Conservation (phyloP, 768 basidiomycete genomes). For the Podaxis carcinomalis region DNA sequence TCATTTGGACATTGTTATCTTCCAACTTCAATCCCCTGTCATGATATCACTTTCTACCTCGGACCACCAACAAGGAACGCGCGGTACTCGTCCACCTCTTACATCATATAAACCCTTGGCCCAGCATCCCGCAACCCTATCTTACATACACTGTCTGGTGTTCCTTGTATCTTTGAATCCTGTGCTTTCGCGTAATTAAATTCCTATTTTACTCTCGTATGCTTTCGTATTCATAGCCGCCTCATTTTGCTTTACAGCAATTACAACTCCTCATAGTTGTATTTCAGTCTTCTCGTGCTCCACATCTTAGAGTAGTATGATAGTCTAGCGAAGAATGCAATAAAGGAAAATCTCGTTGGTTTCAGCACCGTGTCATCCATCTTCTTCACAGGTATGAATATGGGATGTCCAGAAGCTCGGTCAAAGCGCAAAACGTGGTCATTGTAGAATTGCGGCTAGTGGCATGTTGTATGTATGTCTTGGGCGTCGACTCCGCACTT, state of each 20-base stretch:
- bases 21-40: neutral
- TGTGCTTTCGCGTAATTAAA: neutral
- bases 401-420: neutral
- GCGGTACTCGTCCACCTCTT: neutral
- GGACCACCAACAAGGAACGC: neutral
- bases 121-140: neutral
- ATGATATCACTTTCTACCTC: neutral
- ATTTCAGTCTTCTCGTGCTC: neutral
- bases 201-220: neutral
- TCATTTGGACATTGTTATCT: neutral
- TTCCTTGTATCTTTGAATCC: neutral
- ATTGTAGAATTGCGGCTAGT: no score
- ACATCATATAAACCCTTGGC: neutral
- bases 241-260: neutral
- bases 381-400: neutral
- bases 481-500: neutral
- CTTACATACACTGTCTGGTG: neutral
- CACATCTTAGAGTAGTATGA: neutral
- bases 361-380: neutral
- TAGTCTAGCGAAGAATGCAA: neutral
- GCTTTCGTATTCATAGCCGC: neutral
- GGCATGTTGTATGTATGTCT: no score
- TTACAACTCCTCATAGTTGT: neutral
- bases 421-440: neutral
- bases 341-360: neutral